Evolutionary conservation across 2,329 filamentous ascomycete species (phyloP), one percentile per base, ranked within the genome.

Genomic region (Fusarium verticillioides): DNA sequence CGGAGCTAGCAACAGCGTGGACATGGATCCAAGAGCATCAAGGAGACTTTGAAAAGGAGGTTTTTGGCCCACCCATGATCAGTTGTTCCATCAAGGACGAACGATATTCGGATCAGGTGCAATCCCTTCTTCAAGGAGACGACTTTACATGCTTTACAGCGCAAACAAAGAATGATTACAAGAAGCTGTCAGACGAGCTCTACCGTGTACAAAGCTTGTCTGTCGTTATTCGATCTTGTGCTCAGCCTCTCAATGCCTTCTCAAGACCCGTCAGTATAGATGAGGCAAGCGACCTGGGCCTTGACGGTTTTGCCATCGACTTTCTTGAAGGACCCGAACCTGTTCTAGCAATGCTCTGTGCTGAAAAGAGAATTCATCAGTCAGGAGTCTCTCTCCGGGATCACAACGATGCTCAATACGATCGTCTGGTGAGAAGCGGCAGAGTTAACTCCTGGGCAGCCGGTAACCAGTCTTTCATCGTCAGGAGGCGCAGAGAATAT

Each of bases 281-380:
- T 13, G 85, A 94, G 59, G 81, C 94, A 63, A 78, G 78, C 59
- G 66, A 77, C 44, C 65, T 90, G 81, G 94, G 94, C 1, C 89
- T 99, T 56, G 92, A 97, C 72, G 91, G 92, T 4, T 97, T 93
- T 84, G 91, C 94, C 2, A 86, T 93, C 32, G 93, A 98, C 78
- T 94, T 89, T 66, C 79, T 99, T 10, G 87, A 91, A 39, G 96
- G 96, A 0, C 97, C 97, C 0, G 90, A 92, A 3, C 88, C 93
- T 4, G 94, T 99, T 4, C 84, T 98, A 39, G 92, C 94, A 11
- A 96, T 97, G 93, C 88, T 99, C 28, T 98, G 95, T 81, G 88
- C 90, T 18, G 92, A 93, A 74, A 89, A 88, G 65, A 87, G 85
- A 60, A 82, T 98, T 11, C 90, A 97, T 76, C 84, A 85, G 32